phyloP scores from a whole-genome alignment of 176 grass and related monocot species.

The Eragrostis curvula region DNA sequence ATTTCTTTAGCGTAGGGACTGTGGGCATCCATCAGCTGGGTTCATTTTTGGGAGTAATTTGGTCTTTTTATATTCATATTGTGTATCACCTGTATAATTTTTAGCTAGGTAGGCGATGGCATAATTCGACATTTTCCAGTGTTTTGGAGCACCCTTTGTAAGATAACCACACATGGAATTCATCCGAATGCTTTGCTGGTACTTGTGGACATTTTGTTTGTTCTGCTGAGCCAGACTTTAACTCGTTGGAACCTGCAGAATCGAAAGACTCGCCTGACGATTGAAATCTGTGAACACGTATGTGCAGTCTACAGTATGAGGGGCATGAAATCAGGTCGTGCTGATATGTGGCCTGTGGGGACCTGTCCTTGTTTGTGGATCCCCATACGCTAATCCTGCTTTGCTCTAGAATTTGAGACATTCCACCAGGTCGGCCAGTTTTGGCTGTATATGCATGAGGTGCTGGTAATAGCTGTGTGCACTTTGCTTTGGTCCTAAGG shows the following conservation, averaged over 20 bases:
- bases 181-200: slow-evolving; percentile 1
- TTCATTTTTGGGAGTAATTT: slow-evolving; percentile 49
- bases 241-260: slow-evolving; percentile 14
- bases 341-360: slow-evolving; percentile 40
- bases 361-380: slow-evolving; percentile 38
- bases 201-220: slow-evolving; percentile 18
- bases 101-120: slow-evolving; percentile 25
- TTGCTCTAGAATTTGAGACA: not conserved
- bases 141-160: not conserved
- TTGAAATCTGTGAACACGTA: slow-evolving; percentile 31
- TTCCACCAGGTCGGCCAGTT: slow-evolving; percentile 15
- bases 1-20: slow-evolving; percentile 32
- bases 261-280: not conserved
- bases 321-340: slow-evolving; percentile 33
- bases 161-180: slow-evolving; percentile 34
- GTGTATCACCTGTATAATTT: slow-evolving; percentile 40
- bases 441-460: not conserved
- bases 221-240: not conserved
- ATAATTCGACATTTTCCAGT: not conserved
- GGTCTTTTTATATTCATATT: slow-evolving; percentile 30
- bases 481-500: slow-evolving; percentile 38
- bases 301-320: not conserved
- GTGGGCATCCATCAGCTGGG: slow-evolving; percentile 20
- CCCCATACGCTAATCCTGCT: slow-evolving; percentile 4
- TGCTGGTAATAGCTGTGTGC: not conserved